These are phyloP conservation scores for Septoria petroselini DNA, from an alignment of 2,329 filamentous ascomycete genomes.

Conservation along the genomic window DNA sequence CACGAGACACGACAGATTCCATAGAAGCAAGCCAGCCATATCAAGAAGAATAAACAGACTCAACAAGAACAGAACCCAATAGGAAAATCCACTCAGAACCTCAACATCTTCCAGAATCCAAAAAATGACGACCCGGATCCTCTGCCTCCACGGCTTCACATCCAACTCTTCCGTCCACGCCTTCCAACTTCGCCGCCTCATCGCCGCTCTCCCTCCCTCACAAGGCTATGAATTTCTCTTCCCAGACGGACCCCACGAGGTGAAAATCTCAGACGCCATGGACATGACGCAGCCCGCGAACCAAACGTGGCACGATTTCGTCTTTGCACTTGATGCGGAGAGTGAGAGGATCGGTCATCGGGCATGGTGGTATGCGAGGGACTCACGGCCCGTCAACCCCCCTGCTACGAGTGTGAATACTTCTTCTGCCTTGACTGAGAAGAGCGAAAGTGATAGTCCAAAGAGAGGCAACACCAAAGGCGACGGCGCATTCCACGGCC, in stretches of 20 bases:
- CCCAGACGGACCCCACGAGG: conserved; percentile 23
- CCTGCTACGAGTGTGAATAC: too few species aligned
- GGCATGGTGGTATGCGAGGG: conserved; percentile 25
- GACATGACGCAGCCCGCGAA: conserved; percentile 21
- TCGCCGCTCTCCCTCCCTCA: conserved; percentile 10
- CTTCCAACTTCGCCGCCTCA: conserved; percentile 25
- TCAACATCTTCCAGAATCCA: too few species aligned
- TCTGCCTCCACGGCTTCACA: conserved; percentile 28
- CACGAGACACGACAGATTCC: too few species aligned
- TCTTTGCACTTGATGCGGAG: not conserved
- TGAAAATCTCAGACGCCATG: conserved; percentile 16
- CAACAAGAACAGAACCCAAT: too few species aligned
- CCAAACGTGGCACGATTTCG: conserved; percentile 24
- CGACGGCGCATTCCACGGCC: conserved; percentile 21
- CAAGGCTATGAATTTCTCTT: conserved; percentile 27
- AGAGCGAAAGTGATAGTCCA: too few species aligned
- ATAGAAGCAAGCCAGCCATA: too few species aligned
- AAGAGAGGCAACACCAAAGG: conserved; percentile 18
- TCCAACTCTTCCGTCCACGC: conserved; percentile 25
- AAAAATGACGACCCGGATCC: too few species aligned
- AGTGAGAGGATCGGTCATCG: conserved; percentile 20
- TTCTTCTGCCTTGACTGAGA: too few species aligned
- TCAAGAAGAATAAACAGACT: too few species aligned
- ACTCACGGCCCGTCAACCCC: too few species aligned
- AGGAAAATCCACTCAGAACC: not conserved